Evolutionary conservation across 2,329 filamentous ascomycete genomes (phyloP).

Genomic region (Fusarium palustre): DNA sequence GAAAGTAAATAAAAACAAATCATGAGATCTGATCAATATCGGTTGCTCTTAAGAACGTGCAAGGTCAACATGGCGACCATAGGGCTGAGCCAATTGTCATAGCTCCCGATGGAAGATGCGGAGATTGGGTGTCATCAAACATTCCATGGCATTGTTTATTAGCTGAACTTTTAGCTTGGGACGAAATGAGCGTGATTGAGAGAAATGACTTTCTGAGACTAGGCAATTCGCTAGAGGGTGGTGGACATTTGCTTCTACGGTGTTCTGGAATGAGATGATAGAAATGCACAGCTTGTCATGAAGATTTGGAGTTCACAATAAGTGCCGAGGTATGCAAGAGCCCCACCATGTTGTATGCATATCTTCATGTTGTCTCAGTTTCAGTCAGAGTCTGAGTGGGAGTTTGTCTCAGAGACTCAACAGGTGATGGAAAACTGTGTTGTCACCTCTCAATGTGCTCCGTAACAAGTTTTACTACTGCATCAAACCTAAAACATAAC

Average conservation of each 20-base stretch:
- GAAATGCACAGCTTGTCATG: not conserved
- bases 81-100: not conserved
- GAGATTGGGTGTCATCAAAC: constrained; percentile 6
- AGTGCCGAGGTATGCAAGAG: not conserved
- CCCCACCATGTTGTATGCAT: not conserved
- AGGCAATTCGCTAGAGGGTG: not conserved
- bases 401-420: not conserved
- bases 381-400: not conserved
- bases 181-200: not conserved
- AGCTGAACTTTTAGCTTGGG: not conserved
- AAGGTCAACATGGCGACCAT: not conserved
- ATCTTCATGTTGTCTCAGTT: not conserved
- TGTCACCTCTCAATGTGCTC: too few relatives aligned
- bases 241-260: not conserved
- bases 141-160: constrained; percentile 4
- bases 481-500: not conserved
- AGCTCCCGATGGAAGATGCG: not conserved
- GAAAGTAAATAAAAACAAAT: not conserved
- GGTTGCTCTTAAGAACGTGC: not conserved
- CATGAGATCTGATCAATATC: not conserved
- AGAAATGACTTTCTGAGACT: not conserved
- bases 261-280: not conserved
- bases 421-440: not conserved
- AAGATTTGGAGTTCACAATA: not conserved
- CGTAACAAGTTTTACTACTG: not conserved